Evolutionary conservation across 2,329 filamentous ascomycete genomes (phyloP), one percentile per base, ranked within the genome.

Genomic region (Nemania bipapillata): DNA sequence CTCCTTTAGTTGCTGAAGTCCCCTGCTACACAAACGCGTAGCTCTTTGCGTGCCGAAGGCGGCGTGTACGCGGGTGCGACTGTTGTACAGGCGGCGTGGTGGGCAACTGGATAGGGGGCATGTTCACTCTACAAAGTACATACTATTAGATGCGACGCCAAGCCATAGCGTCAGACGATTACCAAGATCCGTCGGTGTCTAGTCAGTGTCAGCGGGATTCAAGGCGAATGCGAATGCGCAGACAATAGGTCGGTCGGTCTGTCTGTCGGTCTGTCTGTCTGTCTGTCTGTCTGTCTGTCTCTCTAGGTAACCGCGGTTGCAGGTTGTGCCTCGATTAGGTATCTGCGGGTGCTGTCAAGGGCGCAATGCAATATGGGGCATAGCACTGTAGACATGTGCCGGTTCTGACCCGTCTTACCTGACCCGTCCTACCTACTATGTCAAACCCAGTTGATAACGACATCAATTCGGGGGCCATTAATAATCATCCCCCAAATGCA

Each of bases 331-430:
- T 66, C 53, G 57, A 50, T 62, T 32, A 32, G 9, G 30, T 32
- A 53, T 40, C 42, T 57, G 45, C 15, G 45, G 32, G 52, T 30
- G 15, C 40, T 50, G 42, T 49, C 22, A 60, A 40, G 56, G 35
- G 53, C n/a, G 57, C 26, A 32, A 63, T 69, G 63, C 55, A 67
- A 67, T 53, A 69, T 69, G 67, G 67, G 53, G 54, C 26, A 63
- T 63, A 69, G 59, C 24, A 26, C 42, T 56, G 12, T 63, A 64
- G 56, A n/a, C 40, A 60, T 69, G 42, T 17, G 59, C 67, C 55
- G 67, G 63, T 52, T 52, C 47, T 62, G 57, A 62, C 47, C 54
- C 60, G 69, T 61, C 63, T 58, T 60, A 64, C 66, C 57, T 65
- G n/a, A n/a, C n/a, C n/a, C n/a, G n/a, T n/a, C n/a, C n/a, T n/a